Evolutionary conservation across 1,284 basidiomycete genomes (phyloP).

Genomic region (Austroboletus niveus): DNA sequence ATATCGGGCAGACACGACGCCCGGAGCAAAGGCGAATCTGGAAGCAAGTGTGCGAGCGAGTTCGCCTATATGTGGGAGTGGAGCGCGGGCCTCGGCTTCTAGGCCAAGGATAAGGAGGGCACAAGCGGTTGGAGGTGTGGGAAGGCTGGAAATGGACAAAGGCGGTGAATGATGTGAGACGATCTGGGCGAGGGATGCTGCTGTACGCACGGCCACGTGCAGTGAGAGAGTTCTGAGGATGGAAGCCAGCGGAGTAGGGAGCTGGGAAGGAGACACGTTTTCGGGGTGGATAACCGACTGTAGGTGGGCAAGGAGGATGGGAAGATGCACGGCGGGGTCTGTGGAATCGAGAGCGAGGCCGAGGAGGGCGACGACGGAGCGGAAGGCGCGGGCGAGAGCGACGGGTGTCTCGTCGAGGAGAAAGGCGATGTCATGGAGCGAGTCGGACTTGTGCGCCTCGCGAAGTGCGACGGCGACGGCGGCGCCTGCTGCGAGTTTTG

Average conservation of each 20-base stretch:
- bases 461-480: slow-evolving; percentile 65
- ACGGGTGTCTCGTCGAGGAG: slow-evolving; percentile 54
- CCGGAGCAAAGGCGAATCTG: slow-evolving; percentile 48
- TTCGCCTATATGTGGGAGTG: slow-evolving; percentile 51
- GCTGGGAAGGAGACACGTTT: slow-evolving; percentile 27
- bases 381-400: slow-evolving; percentile 55
- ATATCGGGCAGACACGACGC: slow-evolving; percentile 65
- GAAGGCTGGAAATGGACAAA: slow-evolving; percentile 38
- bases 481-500: slow-evolving; percentile 63
- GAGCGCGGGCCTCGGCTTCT: slow-evolving; percentile 59
- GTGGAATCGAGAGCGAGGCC: slow-evolving; percentile 24
- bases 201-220: slow-evolving; percentile 49
- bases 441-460: slow-evolving; percentile 63
- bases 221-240: slow-evolving; percentile 44
- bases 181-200: slow-evolving; percentile 53
- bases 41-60: slow-evolving; percentile 55
- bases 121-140: slow-evolving; percentile 55
- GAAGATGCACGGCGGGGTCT: slow-evolving; percentile 43
- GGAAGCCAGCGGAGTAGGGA: slow-evolving; percentile 39
- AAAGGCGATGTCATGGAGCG: slow-evolving; percentile 63
- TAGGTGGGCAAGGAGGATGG: slow-evolving; percentile 47
- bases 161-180: slow-evolving; percentile 43
- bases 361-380: slow-evolving; percentile 47
- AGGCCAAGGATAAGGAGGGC: slow-evolving; percentile 69
- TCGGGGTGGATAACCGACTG: slow-evolving; percentile 37